Evolutionary conservation across 345 rosid genomes (phyloP).

Genomic region (Kernera saxatilis): DNA sequence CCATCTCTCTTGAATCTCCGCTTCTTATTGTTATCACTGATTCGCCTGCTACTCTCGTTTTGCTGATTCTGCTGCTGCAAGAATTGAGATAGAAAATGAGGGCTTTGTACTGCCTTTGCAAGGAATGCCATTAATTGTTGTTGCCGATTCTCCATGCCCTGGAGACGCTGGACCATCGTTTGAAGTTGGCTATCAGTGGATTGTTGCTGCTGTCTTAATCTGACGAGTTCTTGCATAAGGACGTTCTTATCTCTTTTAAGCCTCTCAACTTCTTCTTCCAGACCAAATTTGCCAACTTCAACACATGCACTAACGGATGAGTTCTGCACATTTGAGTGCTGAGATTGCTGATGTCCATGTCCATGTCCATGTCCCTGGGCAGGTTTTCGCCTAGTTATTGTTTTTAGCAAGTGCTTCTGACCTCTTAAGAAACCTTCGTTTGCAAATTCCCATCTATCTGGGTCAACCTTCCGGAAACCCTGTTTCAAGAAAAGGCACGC

Average conservation of each 20-base stretch:
- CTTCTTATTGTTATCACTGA: constrained; percentile 76
- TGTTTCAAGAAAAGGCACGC: constrained; percentile 28
- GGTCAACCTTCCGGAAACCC: constrained; percentile 98
- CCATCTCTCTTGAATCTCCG: constrained; percentile 81
- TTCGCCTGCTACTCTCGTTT: constrained; percentile 70
- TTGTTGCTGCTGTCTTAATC: constrained; percentile 95
- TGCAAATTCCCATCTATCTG: constrained; percentile 96
- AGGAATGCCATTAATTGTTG: constrained; percentile 97
- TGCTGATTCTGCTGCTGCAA: constrained; percentile 91
- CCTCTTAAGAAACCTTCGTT: constrained; percentile 94
- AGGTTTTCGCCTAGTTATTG: constrained; percentile 82
- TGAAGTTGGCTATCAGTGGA: constrained; percentile 84
- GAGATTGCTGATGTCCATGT: constrained; percentile 58
- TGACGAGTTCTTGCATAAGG: constrained; percentile 95
- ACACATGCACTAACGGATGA: constrained; percentile 85
- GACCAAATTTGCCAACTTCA: constrained; percentile 98
- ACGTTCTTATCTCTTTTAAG: constrained; percentile 98
- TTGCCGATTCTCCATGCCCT: constrained; percentile 97
- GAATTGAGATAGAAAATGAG: constrained; percentile 89
- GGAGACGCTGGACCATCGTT: constrained; percentile 85
- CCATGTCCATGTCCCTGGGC: constrained; percentile 51
- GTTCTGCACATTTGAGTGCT: constrained; percentile 58
- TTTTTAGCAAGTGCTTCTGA: constrained; percentile 74
- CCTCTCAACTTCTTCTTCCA: constrained; percentile 94
- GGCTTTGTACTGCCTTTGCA: constrained; percentile 94